Percentiles rank a stretch among this genome's conserved stretches.
These are phyloP conservation scores for Cyclocybe cylindracea DNA, from an alignment of 768 basidiomycete species.

Conservation along the genomic window DNA sequence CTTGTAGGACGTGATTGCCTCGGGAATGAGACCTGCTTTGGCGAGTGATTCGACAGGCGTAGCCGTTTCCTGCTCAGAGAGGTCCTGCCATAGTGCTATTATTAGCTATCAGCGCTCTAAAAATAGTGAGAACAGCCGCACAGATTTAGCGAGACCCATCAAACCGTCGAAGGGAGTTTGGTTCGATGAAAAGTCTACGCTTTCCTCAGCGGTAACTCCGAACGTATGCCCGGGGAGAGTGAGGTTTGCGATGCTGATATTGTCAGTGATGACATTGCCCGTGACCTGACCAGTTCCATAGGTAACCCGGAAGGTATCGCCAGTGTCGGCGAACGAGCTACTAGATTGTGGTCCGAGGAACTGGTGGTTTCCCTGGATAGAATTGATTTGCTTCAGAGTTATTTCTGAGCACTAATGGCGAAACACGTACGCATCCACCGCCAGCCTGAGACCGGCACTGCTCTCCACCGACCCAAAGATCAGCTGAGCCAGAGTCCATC, in stretches of 20 bases:
- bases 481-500: conserved; percentile 73
- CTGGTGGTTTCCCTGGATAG: conserved; percentile 52
- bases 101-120: background rate
- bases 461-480: conserved; percentile 65
- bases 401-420: background rate
- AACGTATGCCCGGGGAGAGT: conserved; percentile 59
- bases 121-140: conserved; percentile 26
- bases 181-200: conserved; percentile 55
- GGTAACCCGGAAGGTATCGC: conserved; percentile 54
- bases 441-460: conserved; percentile 46
- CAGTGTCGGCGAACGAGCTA: conserved; percentile 57
- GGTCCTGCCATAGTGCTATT: background rate
- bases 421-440: conserved; percentile 39
- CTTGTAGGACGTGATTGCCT: conserved; percentile 11
- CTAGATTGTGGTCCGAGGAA: conserved; percentile 66
- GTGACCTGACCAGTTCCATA: conserved; percentile 49
- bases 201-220: conserved; percentile 65
- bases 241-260: conserved; percentile 65
- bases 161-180: conserved; percentile 65
- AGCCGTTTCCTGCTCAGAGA: conserved; percentile 10
- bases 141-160: conserved; percentile 77
- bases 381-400: background rate
- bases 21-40: conserved; percentile 6
- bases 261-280: conserved; percentile 53
- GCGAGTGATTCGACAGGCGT: conserved; percentile 8